Evolutionary conservation across 2,329 filamentous ascomycete species (phyloP), one percentile per base, ranked within the genome.

Genomic region (Sclerotinia trifoliorum): DNA sequence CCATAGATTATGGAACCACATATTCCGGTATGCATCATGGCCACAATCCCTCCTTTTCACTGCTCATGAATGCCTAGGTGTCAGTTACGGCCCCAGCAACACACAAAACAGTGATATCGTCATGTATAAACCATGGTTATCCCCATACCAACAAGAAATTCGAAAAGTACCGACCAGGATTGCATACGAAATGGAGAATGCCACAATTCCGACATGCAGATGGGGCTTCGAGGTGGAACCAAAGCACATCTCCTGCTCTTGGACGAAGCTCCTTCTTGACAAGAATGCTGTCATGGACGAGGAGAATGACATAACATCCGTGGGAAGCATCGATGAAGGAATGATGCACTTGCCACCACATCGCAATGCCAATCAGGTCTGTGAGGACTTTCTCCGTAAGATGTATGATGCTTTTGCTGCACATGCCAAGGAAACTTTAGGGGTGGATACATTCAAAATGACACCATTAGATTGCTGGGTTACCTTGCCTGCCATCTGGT

Each of bases 231-330:
- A 69, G 15, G 74, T 71, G 26, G 1, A 65, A 2, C 64, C 73
- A 1, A 71, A 72, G 60, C 42, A 67, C 1, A 61, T 48, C 6
- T 74, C 73, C 44, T 74, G 71, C 49, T 74, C 74, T 13, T 75
- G 73, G 74, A 74, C 73, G 0, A 75, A 75, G 56, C 73, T 75
- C 32, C 66, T 74, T 8, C 70, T 74, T 26, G 74, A 75, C 51
- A 70, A 72, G 29, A 71, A 70, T 65, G 69, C 74, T 5, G 15
- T 39, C 2, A 11, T 17, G 10, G 58, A 63, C 11, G 66, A 72
- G 11, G 21, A 69, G 35, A 70, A 73, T 29, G 70, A 74, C 68
- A 1, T 17, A 57, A 3, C 67, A 71, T 60, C 66, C 56, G 1
- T 13, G 52, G 6, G 52, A 70, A 21, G n/a, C 13, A 17, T 61